Evolutionary conservation across 163 green algal species (phyloP).

Genomic region (Scenedesmus sp.): DNA sequence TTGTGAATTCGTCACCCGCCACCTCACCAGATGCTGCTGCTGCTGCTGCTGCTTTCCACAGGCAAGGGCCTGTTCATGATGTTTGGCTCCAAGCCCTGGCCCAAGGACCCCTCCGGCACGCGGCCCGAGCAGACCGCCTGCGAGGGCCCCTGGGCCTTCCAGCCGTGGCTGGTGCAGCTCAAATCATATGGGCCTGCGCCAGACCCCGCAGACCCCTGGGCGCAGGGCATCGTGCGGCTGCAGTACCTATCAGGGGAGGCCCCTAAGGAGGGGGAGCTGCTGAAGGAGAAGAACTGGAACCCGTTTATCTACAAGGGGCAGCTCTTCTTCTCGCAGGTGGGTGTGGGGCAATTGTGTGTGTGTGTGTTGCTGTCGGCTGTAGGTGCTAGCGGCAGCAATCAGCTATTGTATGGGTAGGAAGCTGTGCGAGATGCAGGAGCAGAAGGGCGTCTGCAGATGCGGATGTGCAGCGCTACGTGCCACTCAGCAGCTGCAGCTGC

Average conservation of each 20-base stretch:
- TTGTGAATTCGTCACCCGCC: too few relatives aligned
- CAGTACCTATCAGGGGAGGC: slow-evolving; percentile 42
- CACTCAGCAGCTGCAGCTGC: too few relatives aligned
- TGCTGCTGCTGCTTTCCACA: not conserved
- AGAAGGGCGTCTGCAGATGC: too few relatives aligned
- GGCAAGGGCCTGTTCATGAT: slow-evolving; percentile 60
- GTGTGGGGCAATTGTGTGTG: not conserved
- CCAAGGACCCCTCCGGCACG: slow-evolving; percentile 15
- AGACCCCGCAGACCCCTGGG: slow-evolving; percentile 45
- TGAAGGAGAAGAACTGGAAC: slow-evolving; percentile 61
- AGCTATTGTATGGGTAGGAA: too few relatives aligned
- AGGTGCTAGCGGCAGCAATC: too few relatives aligned
- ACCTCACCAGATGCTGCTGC: not conserved
- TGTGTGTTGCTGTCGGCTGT: not conserved
- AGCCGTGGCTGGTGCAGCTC: slow-evolving; percentile 52
- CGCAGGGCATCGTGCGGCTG: slow-evolving; percentile 48
- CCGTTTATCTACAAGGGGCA: slow-evolving; percentile 55
- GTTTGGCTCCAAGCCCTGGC: slow-evolving; percentile 56
- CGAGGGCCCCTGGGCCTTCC: slow-evolving; percentile 56
- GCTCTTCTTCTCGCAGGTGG: slow-evolving; percentile 50
- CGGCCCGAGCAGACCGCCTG: slow-evolving; percentile 35
- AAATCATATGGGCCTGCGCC: slow-evolving; percentile 24
- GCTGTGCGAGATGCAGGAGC: too few relatives aligned
- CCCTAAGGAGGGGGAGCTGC: not conserved
- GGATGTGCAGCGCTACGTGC: too few relatives aligned